These are phyloP conservation scores for Lablab purpureus DNA, from an alignment of 306 rosid species.

Conservation along the genomic window DNA sequence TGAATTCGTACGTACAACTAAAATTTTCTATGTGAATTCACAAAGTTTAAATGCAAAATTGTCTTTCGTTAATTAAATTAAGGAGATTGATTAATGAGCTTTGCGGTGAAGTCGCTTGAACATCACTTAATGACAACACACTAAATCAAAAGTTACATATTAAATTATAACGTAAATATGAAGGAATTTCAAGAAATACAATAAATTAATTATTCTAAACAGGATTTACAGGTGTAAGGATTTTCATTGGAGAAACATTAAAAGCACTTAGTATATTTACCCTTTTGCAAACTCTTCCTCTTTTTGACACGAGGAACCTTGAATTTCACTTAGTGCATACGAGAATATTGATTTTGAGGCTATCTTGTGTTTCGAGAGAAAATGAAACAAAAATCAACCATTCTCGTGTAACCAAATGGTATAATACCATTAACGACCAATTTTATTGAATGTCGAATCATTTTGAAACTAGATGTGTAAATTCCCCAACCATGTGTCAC, in stretches of 20 bases:
- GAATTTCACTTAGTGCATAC: neutral
- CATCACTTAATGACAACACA: neutral
- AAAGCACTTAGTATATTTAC: neutral
- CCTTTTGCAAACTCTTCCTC: neutral
- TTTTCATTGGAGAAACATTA: neutral
- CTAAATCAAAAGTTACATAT: neutral
- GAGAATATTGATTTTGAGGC: neutral
- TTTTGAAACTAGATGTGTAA: no score
- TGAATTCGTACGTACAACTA: neutral
- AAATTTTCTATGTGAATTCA: neutral
- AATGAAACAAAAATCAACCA: no score
- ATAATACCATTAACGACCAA: no score
- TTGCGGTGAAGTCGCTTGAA: neutral
- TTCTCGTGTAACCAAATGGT: no score
- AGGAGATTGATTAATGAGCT: neutral
- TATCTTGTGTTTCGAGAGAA: no score
- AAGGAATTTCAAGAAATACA: neutral
- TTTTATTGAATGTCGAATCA: no score
- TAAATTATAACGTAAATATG: neutral
- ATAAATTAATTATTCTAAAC: neutral
- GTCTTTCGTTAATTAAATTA: neutral
- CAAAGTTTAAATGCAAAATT: neutral
- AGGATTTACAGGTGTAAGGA: neutral
- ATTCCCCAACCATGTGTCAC: constrained; percentile 1
- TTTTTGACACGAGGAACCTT: neutral